Base-by-base conservation (phyloP, 805 yeast species). In the Wickerhamomyces xylosicus region DNA sequence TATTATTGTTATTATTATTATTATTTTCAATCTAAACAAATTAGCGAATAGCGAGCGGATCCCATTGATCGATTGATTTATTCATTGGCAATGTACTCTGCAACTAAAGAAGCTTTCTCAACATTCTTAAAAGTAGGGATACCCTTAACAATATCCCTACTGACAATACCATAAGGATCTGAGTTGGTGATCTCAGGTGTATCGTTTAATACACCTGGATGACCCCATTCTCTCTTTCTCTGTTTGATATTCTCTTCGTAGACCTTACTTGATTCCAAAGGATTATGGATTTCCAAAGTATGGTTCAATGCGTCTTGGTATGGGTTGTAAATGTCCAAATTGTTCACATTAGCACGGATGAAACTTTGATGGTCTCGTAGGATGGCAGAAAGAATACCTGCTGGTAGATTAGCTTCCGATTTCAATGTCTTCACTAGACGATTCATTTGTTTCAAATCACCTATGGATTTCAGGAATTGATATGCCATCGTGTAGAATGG, bases 81-180 rank as follows among this genome's bases (percentile, higher is more conserved):
- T 15, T 38, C 40, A 21, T 48, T 41, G 18, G 41, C 19, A 7
- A 62, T 61, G 45, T 69, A 72, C 28, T 62, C 64, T 1, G 72
- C 61, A 11, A 71, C 61, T 17, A 63, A 59, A 39, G 63, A 62
- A 5, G 84, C 81, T 52, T 74, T 77, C 46, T 82, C 89, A 8
- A 79, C 75, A 50, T 77, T 76, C 45, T 68, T 72, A 54, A 79
- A 79, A 4, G 67, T 61, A 2, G 89, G 90, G 18, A 77, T 41
- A 2, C 57, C 47, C 6, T 67, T 61, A 1, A 57, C 52, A n/a
- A 33, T 31, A 7, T 17, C 14, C 16, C 32, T 32, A 16, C 41
- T 37, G 3, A 48, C 45, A 2, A 50, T 38, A 16, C 40, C 44
- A 4, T 57, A 57, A 13, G 56, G 44, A 11, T 60, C 40, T 42